phyloP scores from a whole-genome alignment of 1,284 basidiomycete species.

The Apiotrichum veenhuisii region DNA sequence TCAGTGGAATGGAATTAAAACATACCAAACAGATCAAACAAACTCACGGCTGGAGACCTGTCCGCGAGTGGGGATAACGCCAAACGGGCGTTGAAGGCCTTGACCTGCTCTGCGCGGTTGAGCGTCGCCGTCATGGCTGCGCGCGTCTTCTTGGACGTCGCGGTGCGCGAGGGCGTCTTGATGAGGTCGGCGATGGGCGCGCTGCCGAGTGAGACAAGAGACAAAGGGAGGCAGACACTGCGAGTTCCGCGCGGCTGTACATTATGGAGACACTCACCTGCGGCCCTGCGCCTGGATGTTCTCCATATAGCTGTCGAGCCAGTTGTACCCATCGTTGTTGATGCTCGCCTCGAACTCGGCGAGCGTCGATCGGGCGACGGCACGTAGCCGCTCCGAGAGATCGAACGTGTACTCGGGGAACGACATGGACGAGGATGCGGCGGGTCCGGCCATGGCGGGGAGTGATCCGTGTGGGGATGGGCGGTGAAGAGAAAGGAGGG shows the following conservation, averaged over 20 bases:
- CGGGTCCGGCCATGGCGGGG: conserved; percentile 5
- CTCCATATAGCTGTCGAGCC: conserved; percentile 47
- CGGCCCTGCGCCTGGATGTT: conserved; percentile 28
- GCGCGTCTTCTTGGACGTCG: conserved; percentile 48
- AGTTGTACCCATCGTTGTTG: conserved; percentile 41
- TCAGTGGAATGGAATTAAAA: background rate
- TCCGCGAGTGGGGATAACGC: conserved; percentile 29
- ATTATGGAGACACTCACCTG: conserved; percentile 14
- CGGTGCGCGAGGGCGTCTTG: conserved; percentile 47
- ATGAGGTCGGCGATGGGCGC: conserved; percentile 45
- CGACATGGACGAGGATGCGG: conserved; percentile 13
- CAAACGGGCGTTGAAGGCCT: conserved; percentile 29
- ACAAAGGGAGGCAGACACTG: background rate
- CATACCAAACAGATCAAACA: background rate
- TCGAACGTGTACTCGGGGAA: conserved; percentile 35
- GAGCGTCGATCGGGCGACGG: conserved; percentile 32
- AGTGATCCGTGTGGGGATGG: background rate
- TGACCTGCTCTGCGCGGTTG: conserved; percentile 16
- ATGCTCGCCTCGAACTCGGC: conserved; percentile 39
- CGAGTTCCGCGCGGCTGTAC: background rate
- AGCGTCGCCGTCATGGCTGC: conserved; percentile 31
- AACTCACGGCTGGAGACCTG: conserved; percentile 24
- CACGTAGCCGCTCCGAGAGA: conserved; percentile 29
- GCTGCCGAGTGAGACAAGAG: conserved; percentile 17
- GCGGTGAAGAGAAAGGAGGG: background rate